phyloP scores from a whole-genome alignment of 345 rosid genomes.

The Hibiscus mutabilis region DNA sequence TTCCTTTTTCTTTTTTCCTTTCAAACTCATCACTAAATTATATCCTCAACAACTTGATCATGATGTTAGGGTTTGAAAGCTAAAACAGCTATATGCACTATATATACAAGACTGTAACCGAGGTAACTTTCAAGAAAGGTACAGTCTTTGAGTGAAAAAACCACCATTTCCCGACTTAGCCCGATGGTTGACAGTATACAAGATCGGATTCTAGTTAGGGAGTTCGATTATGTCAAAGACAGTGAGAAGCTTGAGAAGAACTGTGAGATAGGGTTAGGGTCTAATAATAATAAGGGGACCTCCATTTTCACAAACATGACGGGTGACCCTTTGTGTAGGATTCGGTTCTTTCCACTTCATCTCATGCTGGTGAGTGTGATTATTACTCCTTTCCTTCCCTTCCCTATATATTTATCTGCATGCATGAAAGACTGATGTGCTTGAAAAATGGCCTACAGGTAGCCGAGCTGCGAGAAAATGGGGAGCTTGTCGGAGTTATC shows the following conservation, averaged over 20 bases:
- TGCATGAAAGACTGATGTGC: not conserved
- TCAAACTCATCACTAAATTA: no score
- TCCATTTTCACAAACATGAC: constrained; percentile 35
- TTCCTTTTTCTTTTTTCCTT: no score
- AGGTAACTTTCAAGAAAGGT: constrained; percentile 15
- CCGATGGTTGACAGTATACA: constrained; percentile 22
- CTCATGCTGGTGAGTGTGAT: constrained; percentile 46
- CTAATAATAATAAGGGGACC: constrained; percentile 28
- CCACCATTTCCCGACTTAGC: not conserved
- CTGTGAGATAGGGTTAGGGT: constrained; percentile 31
- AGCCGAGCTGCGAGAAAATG: constrained; percentile 42
- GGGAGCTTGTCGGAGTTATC: constrained; percentile 56
- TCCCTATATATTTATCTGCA: not conserved
- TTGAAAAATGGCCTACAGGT: constrained; percentile 36
- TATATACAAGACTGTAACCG: constrained; percentile 4
- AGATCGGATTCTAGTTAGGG: constrained; percentile 35
- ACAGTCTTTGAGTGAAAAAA: not conserved
- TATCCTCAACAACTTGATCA: not conserved
- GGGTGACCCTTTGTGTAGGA: constrained; percentile 45
- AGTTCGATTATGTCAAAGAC: constrained; percentile 37
- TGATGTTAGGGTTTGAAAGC: not conserved
- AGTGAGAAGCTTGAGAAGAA: constrained; percentile 42
- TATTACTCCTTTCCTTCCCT: not conserved
- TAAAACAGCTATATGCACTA: not conserved
- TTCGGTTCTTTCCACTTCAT: constrained; percentile 43